Conservation (phyloP, 2,329 filamentous ascomycete genomes). For the Sclerotinia sclerotiorum region DNA sequence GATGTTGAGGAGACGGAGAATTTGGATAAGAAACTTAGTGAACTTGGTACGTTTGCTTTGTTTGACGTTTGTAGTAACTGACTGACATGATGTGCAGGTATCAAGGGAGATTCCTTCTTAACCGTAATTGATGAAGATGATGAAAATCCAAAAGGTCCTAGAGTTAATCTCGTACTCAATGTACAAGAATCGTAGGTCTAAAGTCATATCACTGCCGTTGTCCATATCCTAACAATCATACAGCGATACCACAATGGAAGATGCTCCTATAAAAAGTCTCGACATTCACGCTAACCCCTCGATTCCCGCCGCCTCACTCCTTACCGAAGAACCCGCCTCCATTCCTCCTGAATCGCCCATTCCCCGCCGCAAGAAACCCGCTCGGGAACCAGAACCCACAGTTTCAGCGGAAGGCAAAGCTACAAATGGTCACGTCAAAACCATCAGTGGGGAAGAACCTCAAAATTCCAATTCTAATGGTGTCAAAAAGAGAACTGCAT, state of each 20-base stretch:
- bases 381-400: neutral
- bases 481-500: slow-evolving; percentile 40
- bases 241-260: slow-evolving; percentile 40
- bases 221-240: neutral
- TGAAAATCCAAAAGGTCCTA: slow-evolving; percentile 68
- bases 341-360: slow-evolving; percentile 32
- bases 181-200: slow-evolving; percentile 61
- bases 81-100: slow-evolving; percentile 47
- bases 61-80: no score
- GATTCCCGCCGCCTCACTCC: slow-evolving; percentile 33
- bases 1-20: slow-evolving; percentile 89
- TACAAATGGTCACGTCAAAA: slow-evolving; percentile 27
- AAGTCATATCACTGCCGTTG: neutral
- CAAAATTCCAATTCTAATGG: slow-evolving; percentile 25
- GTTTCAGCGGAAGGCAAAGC: neutral
- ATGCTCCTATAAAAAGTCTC: slow-evolving; percentile 54
- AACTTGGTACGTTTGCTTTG: slow-evolving; percentile 58
- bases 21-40: slow-evolving; percentile 71
- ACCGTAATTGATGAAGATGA: slow-evolving; percentile 83
- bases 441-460: neutral
- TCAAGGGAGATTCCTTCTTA: slow-evolving; percentile 72
- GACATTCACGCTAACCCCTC: slow-evolving; percentile 32
- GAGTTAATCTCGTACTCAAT: slow-evolving; percentile 77
- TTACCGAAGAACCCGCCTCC: slow-evolving; percentile 23
- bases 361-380: slow-evolving; percentile 33